phyloP scores from a whole-genome alignment of 805 yeast genomes.

The Wickerhamomyces pijperi region DNA sequence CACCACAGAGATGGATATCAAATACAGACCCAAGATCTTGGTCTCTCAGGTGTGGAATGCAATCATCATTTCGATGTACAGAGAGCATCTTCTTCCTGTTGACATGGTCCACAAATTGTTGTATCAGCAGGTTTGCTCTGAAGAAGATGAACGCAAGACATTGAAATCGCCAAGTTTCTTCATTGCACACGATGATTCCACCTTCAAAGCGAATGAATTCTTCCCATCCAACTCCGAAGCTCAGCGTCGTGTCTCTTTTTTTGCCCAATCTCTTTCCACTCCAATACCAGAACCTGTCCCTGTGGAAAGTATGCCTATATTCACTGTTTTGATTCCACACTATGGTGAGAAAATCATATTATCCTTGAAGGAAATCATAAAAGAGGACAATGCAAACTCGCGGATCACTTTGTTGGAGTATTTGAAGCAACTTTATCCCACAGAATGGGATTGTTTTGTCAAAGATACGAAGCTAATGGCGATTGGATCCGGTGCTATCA shows the following conservation, averaged over 20 bases:
- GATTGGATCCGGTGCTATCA: conserved; percentile 35
- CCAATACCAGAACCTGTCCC: conserved; percentile 69
- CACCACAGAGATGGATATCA: conserved; percentile 25
- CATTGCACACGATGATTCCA: conserved; percentile 72
- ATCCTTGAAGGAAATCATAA: conserved; percentile 66
- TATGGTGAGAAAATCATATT: conserved; percentile 73
- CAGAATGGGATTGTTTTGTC: conserved; percentile 77
- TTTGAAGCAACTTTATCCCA: conserved; percentile 56
- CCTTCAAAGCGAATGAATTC: conserved; percentile 46
- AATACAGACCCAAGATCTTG: conserved; percentile 36
- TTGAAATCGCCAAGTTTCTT: conserved; percentile 70
- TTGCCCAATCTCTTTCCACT: conserved; percentile 82
- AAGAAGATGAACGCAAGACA: conserved; percentile 26
- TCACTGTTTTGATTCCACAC: conserved; percentile 82
- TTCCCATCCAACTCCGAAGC: conserved; percentile 65
- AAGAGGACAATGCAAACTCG: conserved; percentile 47
- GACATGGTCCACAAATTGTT: conserved; percentile 62
- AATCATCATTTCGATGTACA: conserved; percentile 68
- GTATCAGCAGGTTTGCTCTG: conserved; percentile 28
- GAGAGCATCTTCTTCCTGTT: conserved; percentile 65
- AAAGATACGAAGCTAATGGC: conserved; percentile 60
- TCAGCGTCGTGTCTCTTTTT: conserved; percentile 70
- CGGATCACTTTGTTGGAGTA: conserved; percentile 80
- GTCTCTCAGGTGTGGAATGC: conserved; percentile 78
- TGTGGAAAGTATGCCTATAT: conserved; percentile 64